These are phyloP conservation scores for Boletus pseudopeckii DNA, from an alignment of 768 basidiomycete species.

Conservation along the genomic window DNA sequence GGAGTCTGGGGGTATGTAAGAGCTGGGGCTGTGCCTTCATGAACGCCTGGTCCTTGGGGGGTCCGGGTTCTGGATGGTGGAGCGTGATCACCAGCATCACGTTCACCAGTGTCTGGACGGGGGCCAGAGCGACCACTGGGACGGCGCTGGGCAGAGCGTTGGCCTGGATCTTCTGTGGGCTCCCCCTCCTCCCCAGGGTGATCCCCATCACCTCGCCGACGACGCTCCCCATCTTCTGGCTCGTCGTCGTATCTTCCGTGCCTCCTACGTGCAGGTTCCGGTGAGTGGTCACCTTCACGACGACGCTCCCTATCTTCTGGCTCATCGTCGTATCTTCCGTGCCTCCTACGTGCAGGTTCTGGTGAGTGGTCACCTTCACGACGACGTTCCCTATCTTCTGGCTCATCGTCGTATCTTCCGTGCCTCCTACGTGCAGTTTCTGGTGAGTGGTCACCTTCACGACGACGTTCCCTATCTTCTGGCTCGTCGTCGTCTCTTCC, in stretches of 20 bases:
- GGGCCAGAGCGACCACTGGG: conserved; percentile 16
- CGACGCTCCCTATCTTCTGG: conserved; percentile 2
- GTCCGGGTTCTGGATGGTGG: conserved; percentile 10
- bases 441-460: conserved; percentile 11
- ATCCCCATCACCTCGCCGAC: background rate
- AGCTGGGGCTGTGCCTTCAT: conserved; percentile 3
- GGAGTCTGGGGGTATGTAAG: conserved; percentile 14
- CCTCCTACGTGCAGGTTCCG: conserved; percentile 5
- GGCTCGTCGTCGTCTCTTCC: conserved; percentile 6
- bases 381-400: background rate
- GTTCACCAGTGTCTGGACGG: conserved; percentile 9
- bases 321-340: background rate
- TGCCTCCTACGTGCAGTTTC: conserved; percentile 3
- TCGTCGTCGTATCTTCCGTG: background rate
- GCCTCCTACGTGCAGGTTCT: conserved; percentile 3
- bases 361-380: conserved; percentile 10
- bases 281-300: conserved; percentile 7
- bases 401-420: conserved; percentile 5
- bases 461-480: background rate
- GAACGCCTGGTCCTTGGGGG: conserved; percentile 8
- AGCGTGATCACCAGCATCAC: conserved; percentile 10
- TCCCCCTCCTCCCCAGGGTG: background rate
- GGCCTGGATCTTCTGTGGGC: conserved; percentile 11
- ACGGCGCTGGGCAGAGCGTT: background rate
- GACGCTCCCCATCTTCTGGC: conserved; percentile 2